Evolutionary conservation across 352 stramenopile genomes (phyloP).

Genomic region (Globisporangium cederbergense): DNA sequence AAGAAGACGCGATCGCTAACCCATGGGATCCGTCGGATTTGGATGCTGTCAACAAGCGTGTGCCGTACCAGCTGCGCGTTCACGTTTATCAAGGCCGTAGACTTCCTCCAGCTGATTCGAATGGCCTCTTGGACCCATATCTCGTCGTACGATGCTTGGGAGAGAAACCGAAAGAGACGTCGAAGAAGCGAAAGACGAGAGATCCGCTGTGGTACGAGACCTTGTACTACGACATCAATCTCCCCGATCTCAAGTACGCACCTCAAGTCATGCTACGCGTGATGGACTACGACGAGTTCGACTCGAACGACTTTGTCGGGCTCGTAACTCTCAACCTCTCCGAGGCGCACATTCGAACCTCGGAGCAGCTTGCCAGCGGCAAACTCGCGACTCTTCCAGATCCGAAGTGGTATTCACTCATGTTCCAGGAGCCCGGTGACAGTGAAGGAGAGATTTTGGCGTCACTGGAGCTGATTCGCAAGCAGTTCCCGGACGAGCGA

Average conservation of each 20-base stretch:
- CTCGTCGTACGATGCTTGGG: slow-evolving; percentile 77
- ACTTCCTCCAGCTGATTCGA: slow-evolving; percentile 79
- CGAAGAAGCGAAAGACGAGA: slow-evolving; percentile 71
- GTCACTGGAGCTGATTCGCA: slow-evolving; percentile 69
- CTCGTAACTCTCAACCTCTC: slow-evolving; percentile 59
- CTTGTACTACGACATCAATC: slow-evolving; percentile 81
- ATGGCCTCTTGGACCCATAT: slow-evolving; percentile 83
- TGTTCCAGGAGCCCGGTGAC: slow-evolving; percentile 74
- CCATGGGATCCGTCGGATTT: slow-evolving; percentile 52
- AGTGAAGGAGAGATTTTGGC: slow-evolving; percentile 80
- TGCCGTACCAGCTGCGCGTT: slow-evolving; percentile 81
- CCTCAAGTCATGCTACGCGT: slow-evolving; percentile 77
- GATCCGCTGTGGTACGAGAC: slow-evolving; percentile 89
- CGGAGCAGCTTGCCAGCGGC: slow-evolving; percentile 44
- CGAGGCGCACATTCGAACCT: slow-evolving; percentile 67
- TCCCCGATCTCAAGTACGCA: slow-evolving; percentile 72
- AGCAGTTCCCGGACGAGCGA: slow-evolving; percentile 64
- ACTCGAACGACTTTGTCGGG: slow-evolving; percentile 68
- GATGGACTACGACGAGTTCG: slow-evolving; percentile 81
- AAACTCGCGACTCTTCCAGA: slow-evolving; percentile 47
- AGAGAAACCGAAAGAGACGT: slow-evolving; percentile 70
- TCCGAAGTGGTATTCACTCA: slow-evolving; percentile 73
- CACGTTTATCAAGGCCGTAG: slow-evolving; percentile 83
- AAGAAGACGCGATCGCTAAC: slow-evolving; percentile 58
- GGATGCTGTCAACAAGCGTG: slow-evolving; percentile 67